Evolutionary conservation across 2,329 filamentous ascomycete species (phyloP).

Genomic region (Ascochyta viciae-villosae): DNA sequence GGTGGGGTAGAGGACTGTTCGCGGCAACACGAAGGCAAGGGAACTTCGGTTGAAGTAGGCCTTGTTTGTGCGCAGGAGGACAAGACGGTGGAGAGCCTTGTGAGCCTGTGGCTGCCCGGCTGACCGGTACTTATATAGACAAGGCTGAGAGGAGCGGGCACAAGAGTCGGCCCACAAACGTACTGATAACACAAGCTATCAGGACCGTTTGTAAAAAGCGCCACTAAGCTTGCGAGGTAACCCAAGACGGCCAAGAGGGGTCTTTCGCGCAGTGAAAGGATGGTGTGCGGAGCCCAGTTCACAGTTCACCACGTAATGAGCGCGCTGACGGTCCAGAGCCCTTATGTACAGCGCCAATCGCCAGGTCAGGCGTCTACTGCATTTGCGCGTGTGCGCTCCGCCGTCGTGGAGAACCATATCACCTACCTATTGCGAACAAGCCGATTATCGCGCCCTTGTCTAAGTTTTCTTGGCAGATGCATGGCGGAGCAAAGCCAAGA

Average conservation of each 20-base stretch:
- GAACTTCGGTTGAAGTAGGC: constrained; percentile 13
- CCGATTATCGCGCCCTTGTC: constrained; percentile 19
- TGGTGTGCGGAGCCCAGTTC: constrained; percentile 20
- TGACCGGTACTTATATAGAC: constrained; percentile 31
- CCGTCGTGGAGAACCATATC: constrained; percentile 17
- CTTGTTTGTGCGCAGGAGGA: constrained; percentile 22
- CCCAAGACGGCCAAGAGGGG: constrained; percentile 33
- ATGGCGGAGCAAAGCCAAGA: constrained; percentile 26
- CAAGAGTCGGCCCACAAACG: constrained; percentile 9
- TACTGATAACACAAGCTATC: constrained; percentile 28
- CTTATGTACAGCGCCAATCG: constrained; percentile 30
- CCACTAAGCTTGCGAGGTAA: constrained; percentile 23
- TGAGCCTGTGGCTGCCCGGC: constrained; percentile 11
- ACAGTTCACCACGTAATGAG: constrained; percentile 14
- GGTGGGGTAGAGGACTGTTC: constrained; percentile 14
- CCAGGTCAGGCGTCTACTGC: constrained; percentile 25
- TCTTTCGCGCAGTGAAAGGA: constrained; percentile 19
- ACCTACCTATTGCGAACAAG: constrained; percentile 30
- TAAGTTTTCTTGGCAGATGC: constrained; percentile 24
- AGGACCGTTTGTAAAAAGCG: constrained; percentile 22
- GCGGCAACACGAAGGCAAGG: constrained; percentile 18
- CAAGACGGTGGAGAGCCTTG: constrained; percentile 31
- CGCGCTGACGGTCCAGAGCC: constrained; percentile 16
- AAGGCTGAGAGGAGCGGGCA: constrained; percentile 21
- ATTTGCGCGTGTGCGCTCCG: constrained; percentile 21